These are phyloP conservation scores for Pythium aristosporum DNA, from an alignment of 352 stramenopile genomes.

Conservation along the genomic window DNA sequence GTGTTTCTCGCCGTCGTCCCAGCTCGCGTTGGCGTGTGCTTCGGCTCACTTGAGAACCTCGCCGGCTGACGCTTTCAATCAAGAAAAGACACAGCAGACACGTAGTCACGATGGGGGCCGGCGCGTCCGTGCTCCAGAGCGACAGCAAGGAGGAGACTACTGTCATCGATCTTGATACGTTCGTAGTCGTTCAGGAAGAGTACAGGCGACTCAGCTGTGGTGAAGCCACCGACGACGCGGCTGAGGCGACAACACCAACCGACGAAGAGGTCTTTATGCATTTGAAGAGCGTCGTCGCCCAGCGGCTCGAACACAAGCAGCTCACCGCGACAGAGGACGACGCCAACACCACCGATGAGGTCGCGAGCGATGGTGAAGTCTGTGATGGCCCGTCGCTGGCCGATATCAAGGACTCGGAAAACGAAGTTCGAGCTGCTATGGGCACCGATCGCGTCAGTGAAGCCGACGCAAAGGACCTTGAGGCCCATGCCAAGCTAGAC, in stretches of 20 bases:
- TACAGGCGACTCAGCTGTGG: conserved; percentile 25
- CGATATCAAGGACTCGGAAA: no score
- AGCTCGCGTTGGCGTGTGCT: no score
- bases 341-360: not conserved
- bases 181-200: conserved; percentile 25
- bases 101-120: conserved; percentile 22
- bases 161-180: conserved; percentile 20
- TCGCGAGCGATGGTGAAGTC: no score
- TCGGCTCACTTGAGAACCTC: not conserved
- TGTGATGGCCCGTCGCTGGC: no score
- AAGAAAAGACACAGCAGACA: not conserved
- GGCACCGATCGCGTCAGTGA: not conserved
- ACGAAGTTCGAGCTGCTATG: no score
- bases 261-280: conserved; percentile 28
- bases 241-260: not conserved
- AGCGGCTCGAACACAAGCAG: conserved; percentile 12
- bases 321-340: not conserved
- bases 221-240: not conserved
- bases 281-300: conserved; percentile 22
- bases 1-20: no score
- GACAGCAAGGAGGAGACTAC: conserved; percentile 1
- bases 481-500: conserved; percentile 2
- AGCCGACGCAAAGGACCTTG: not conserved
- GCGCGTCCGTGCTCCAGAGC: conserved; percentile 24
- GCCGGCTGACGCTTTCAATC: not conserved